Evolutionary conservation across 1,284 basidiomycete genomes (phyloP), one percentile per base, ranked within the genome.

Genomic region (Inonotus hispidus): DNA sequence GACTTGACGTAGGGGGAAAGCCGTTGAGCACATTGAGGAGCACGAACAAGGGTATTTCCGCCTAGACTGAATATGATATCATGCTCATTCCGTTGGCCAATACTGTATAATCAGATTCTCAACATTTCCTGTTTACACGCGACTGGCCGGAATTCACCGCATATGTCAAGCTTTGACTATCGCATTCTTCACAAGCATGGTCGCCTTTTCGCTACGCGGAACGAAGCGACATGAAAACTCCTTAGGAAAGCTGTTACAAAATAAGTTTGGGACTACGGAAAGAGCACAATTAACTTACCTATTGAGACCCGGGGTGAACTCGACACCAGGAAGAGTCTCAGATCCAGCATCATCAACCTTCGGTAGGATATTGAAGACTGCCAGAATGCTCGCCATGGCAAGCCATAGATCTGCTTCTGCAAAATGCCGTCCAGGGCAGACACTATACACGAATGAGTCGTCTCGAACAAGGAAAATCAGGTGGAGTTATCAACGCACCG

Each of bases 401-500:
- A 64, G 45, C 63, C 63, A 65, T 21, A 56, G 27, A 57, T 47
- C 14, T 35, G 32, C 60, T 45, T 69, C 68, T 8, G 68, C 66
- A 47, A 69, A 66, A 32, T 43, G 52, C 45, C 66, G 60, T 32
- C 68, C 68, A 16, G 68, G 68, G 53, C 68, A 69, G 29, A 60
- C 60, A 41, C 68, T 69, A 25, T 13, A 23, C n/a, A 41, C 38
- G 32, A 35, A 52, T 11, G 46, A 27, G 53, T 53, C 23, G 53
- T 6, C 23, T 38, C 10, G 32, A 49, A 7, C 8, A 19, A 72
- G 7, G 38, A 56, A 11, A 35, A 16, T 32, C 32, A 32, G 3
- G 4, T 32, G 3, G 32, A 32, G 32, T 32, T 8, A 32, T 32
- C 63, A 74, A 76, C 75, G 75, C 75, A 59, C 78, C 79, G 67